These are phyloP conservation scores for Begonia fuchsioides DNA, from an alignment of 306 rosid species.

Conservation along the genomic window DNA sequence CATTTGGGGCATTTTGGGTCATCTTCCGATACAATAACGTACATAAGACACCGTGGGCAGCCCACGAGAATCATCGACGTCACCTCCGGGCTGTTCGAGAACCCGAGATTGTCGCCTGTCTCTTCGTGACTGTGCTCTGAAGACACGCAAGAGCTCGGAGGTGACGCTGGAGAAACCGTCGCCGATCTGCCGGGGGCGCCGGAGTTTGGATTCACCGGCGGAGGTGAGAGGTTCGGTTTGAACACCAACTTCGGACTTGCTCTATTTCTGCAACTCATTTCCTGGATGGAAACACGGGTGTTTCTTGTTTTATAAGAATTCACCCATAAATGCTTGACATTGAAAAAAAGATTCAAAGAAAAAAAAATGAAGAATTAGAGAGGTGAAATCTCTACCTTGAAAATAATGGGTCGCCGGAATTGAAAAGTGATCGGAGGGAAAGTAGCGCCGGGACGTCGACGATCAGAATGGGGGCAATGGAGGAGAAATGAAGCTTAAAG, in stretches of 20 bases:
- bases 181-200: slow-evolving; percentile 49
- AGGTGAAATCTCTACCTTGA: no score
- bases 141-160: slow-evolving; percentile 74
- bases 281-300: neutral
- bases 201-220: slow-evolving; percentile 27
- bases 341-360: no score
- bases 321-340: no score
- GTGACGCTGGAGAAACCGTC: slow-evolving; percentile 54
- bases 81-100: slow-evolving; percentile 55
- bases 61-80: slow-evolving; percentile 75
- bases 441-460: neutral
- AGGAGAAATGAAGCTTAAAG: neutral
- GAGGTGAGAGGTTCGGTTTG: slow-evolving; percentile 80
- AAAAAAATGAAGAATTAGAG: no score
- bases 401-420: no score
- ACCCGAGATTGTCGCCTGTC: slow-evolving; percentile 5
- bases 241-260: slow-evolving; percentile 56
- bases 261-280: slow-evolving; percentile 66
- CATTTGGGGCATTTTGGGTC: slow-evolving; percentile 89
- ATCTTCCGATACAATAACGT: slow-evolving; percentile 65
- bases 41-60: slow-evolving; percentile 84
- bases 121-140: slow-evolving; percentile 51
- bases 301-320: no score
- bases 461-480: neutral
- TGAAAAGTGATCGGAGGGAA: no score